Conservation (phyloP, 2,329 filamentous ascomycete species). For the Colletotrichum sublineola region DNA sequence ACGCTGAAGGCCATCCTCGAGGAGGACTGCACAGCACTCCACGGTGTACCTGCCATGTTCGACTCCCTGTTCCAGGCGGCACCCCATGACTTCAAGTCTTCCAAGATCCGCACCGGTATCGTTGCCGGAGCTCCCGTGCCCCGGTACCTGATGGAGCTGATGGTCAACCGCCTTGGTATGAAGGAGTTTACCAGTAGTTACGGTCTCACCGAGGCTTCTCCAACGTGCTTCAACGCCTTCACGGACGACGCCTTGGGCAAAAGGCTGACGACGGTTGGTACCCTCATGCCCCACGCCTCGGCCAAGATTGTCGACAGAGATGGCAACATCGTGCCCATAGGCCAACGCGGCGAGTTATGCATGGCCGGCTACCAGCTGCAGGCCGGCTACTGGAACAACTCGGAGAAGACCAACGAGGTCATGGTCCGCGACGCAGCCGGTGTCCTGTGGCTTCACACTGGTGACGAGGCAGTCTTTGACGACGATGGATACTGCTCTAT, state of each 20-base stretch:
- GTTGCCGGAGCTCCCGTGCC: conserved; percentile 85
- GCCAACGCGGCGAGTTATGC: conserved; percentile 79
- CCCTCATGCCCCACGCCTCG: conserved; percentile 79
- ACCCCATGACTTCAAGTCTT: conserved; percentile 57
- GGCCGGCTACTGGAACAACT: conserved; percentile 76
- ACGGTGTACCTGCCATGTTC: conserved; percentile 89
- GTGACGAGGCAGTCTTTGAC: conserved; percentile 78
- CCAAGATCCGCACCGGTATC: conserved; percentile 78
- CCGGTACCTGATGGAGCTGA: conserved; percentile 78
- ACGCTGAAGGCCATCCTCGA: conserved; percentile 76
- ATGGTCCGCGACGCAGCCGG: conserved; percentile 67
- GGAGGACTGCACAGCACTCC: conserved; percentile 79
- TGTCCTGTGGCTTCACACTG: conserved; percentile 74
- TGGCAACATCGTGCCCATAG: conserved; percentile 75
- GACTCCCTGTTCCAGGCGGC: conserved; percentile 71
- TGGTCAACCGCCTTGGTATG: conserved; percentile 81
- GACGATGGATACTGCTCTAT: conserved; percentile 78
- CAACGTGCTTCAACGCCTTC: conserved; percentile 85
- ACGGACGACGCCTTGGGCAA: conserved; percentile 77
- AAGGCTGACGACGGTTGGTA: conserved; percentile 80
- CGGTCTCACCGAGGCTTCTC: conserved; percentile 82
- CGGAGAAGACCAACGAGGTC: conserved; percentile 76
- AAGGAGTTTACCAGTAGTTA: conserved; percentile 79
- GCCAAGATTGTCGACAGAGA: conserved; percentile 83
- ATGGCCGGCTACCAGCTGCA: conserved; percentile 84